Conservation (phyloP, 805 yeast species). For the Kregervanrija delftensis region DNA sequence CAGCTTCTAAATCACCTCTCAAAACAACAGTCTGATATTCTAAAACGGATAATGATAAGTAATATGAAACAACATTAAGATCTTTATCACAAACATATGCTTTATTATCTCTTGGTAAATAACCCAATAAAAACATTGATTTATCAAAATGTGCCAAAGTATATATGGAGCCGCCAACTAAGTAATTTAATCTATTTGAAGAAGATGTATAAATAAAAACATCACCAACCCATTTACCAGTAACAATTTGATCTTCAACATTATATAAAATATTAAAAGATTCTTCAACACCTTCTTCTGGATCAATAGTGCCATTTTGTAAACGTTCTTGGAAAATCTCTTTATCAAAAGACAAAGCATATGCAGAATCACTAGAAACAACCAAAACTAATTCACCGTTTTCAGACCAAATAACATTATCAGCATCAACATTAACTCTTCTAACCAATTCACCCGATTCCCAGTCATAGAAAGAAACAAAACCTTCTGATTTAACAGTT, state of each 20-base stretch:
- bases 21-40: constrained; percentile 94
- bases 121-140: constrained; percentile 80
- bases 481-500: constrained; percentile 78
- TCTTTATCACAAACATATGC: constrained; percentile 90
- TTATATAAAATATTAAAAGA: constrained; percentile 83
- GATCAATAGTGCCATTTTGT: constrained; percentile 49
- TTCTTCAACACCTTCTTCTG: constrained; percentile 84
- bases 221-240: constrained; percentile 97
- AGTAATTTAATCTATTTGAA: constrained; percentile 82
- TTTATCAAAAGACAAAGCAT: constrained; percentile 67
- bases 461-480: constrained; percentile 91
- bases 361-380: constrained; percentile 63
- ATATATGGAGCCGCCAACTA: constrained; percentile 90
- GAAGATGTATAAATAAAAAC: constrained; percentile 87
- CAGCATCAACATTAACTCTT: constrained; percentile 82
- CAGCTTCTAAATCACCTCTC: constrained; percentile 88
- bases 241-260: constrained; percentile 69
- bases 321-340: constrained; percentile 60
- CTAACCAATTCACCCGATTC: constrained; percentile 77
- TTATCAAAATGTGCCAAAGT: constrained; percentile 91
- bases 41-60: constrained; percentile 74
- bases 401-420: constrained; percentile 85
- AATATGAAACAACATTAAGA: constrained; percentile 73
- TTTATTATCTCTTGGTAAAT: constrained; percentile 82
- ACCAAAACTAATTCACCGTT: constrained; percentile 85